Base-by-base conservation (phyloP, 2,329 filamentous ascomycete species). In the Monosporascus ibericus region DNA sequence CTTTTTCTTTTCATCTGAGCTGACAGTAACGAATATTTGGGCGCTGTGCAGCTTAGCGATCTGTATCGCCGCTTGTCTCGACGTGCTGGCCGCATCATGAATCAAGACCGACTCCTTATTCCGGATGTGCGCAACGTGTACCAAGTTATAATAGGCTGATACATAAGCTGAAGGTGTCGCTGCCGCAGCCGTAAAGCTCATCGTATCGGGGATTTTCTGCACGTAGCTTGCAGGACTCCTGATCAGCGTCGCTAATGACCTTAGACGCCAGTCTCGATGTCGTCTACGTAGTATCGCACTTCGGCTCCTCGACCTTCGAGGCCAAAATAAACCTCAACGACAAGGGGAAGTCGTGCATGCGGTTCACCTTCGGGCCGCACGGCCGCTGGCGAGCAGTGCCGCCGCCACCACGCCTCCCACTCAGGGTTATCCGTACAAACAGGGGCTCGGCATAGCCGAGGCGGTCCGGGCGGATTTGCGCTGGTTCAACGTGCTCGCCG, bases 41-140 rank as follows among this genome's bases (percentile, higher is more conserved):
- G 63, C 63, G 20, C 63, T 63, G 42, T 65, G 52, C 62, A 64
- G 63, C 39, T 63, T 60, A 3, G 63, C 63, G 6, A 66, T 27
- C 6, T 58, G 53, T 47, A 66, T 63, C 24, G 63, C 63, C 5
- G 63, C 63, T 54, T 65, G 63, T 2, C 63, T 63, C 17, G 64
- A 60, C 2, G 60, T 60, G 17, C 63, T 62, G 6, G 63, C 60
- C 14, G 58, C 63, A 1, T 60, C 60, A 51, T 66, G 63, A 42
- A 66, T 59, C 17, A 65, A 50, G 2, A 65, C 56, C 2, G 51
- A 61, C 47, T 66, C 63, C 24, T 61, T 62, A 6, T 64, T 57
- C 15, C 50, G 54, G 4, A 66, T 52, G 2, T 60, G 58, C 15
- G 59, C 63, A 9, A 64, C 51, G 40, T 66, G 62, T 5, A 64